These are phyloP conservation scores for Detonula confervacea DNA, from an alignment of 352 stramenopile species.

Conservation along the genomic window DNA sequence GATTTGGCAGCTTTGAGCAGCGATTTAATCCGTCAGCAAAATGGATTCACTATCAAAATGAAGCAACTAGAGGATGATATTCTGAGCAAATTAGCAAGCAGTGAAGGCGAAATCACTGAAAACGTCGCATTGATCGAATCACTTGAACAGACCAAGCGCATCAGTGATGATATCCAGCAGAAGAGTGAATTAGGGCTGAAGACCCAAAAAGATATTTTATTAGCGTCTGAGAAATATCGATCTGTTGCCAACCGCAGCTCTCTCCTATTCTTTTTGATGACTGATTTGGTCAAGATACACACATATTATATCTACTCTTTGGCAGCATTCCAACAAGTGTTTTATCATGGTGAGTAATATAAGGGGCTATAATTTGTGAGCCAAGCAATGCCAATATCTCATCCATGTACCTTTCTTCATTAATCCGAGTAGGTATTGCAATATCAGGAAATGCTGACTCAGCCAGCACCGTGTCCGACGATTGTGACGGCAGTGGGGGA, in stretches of 20 bases:
- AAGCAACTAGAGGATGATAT: conserved; percentile 96
- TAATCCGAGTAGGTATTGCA: conserved; percentile 91
- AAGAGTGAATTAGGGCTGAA: conserved; percentile 93
- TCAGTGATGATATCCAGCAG: conserved; percentile 93
- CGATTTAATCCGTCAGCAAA: conserved; percentile 92
- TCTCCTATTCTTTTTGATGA: conserved; percentile 97
- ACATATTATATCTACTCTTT: conserved; percentile 98
- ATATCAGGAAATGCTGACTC: conserved; percentile 76
- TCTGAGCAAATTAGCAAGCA: conserved; percentile 92
- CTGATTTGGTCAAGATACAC: conserved; percentile 92
- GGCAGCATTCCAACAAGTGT: conserved; percentile 94
- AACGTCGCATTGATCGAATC: conserved; percentile 96
- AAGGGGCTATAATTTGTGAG: no score
- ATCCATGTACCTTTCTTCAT: no score
- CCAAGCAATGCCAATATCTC: no score
- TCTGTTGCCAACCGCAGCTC: conserved; percentile 92
- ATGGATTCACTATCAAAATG: conserved; percentile 93
- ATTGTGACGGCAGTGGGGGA: conserved; percentile 64
- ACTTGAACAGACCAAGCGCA: conserved; percentile 94
- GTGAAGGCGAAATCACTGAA: conserved; percentile 96
- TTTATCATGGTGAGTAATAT: no score
- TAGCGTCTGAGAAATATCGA: conserved; percentile 92
- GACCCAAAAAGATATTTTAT: conserved; percentile 93
- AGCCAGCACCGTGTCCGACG: neutral
- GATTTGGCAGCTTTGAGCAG: conserved; percentile 93